A percentile compares a stretch with the other conserved stretches of the same genome.
Conservation (phyloP, 371 early-diverging fungal species). For the Dinochytrium kinnereticum region DNA sequence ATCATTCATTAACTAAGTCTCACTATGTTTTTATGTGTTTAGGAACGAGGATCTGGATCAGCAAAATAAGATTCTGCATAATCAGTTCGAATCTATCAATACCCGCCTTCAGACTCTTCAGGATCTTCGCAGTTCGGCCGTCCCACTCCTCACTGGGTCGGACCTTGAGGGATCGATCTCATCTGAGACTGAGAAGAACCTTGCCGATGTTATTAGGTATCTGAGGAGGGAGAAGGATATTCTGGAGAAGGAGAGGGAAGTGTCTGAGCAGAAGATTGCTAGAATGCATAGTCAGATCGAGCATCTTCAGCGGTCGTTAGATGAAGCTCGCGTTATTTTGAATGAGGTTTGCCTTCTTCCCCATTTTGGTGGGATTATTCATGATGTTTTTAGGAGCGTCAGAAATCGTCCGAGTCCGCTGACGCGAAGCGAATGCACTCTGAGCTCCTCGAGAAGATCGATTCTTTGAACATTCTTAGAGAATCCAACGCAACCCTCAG, state of each 20-base stretch:
- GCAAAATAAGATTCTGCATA: conserved; percentile 71
- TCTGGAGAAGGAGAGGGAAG: conserved; percentile 63
- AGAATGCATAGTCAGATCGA: conserved; percentile 64
- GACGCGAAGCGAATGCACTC: conserved; percentile 59
- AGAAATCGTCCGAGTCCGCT: conserved; percentile 44
- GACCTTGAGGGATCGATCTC: not conserved
- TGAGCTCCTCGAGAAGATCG: conserved; percentile 66
- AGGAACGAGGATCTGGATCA: conserved; percentile 52
- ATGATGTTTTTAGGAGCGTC: conserved; percentile 48
- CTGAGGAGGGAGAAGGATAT: conserved; percentile 74
- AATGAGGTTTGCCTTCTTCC: conserved; percentile 29
- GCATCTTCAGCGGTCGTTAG: conserved; percentile 63
- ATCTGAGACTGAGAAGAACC: conserved; percentile 18
- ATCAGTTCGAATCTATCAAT: conserved; percentile 68
- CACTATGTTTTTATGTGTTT: not conserved
- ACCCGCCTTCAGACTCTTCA: conserved; percentile 32
- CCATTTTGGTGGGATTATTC: not conserved
- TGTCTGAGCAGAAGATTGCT: conserved; percentile 65
- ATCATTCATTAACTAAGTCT: too few relatives aligned
- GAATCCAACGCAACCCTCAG: conserved; percentile 75
- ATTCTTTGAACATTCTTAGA: conserved; percentile 66
- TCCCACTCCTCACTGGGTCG: not conserved
- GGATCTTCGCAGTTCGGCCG: conserved; percentile 36
- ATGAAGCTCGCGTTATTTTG: conserved; percentile 65
- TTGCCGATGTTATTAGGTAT: conserved; percentile 67